These are phyloP conservation scores for Cystofilobasidium ferigula DNA, from an alignment of 768 basidiomycete genomes.

Conservation along the genomic window DNA sequence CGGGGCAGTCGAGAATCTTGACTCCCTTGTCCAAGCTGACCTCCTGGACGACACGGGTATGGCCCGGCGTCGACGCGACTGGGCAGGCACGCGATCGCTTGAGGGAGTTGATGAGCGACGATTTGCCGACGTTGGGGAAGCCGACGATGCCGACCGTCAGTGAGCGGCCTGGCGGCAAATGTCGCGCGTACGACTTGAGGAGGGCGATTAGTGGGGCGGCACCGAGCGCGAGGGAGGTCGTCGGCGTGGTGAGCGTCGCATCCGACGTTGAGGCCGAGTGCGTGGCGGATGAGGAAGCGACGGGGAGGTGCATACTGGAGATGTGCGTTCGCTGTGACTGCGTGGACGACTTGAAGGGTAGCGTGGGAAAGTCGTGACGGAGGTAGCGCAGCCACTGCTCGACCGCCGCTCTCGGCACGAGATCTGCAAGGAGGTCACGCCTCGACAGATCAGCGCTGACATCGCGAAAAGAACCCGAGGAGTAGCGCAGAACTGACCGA, in stretches of 20 bases:
- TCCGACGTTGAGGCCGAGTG: conserved; percentile 25
- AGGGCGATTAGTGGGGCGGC: conserved; percentile 56
- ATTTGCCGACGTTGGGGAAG: conserved; percentile 96
- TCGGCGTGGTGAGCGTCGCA: conserved; percentile 27
- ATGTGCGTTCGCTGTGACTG: conserved; percentile 71
- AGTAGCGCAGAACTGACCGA: conserved; percentile 53
- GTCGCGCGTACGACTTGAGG: conserved; percentile 48
- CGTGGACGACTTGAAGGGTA: conserved; percentile 77
- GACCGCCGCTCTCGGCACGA: conserved; percentile 77
- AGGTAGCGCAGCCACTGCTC: conserved; percentile 82
- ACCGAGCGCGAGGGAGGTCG: conserved; percentile 37
- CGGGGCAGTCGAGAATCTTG: conserved; percentile 86
- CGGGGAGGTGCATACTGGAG: conserved; percentile 44
- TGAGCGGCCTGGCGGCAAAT: conserved; percentile 36
- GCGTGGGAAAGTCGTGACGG: conserved; percentile 81
- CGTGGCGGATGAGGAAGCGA: conserved; percentile 24
- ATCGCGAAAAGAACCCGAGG: no score
- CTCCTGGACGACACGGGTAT: conserved; percentile 83
- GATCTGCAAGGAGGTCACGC: conserved; percentile 46
- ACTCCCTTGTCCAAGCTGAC: conserved; percentile 85
- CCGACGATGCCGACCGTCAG: conserved; percentile 80
- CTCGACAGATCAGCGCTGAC: background rate
- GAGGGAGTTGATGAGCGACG: conserved; percentile 81
- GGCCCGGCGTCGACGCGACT: conserved; percentile 87
- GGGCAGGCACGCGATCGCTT: conserved; percentile 60